Evolutionary conservation across 2,329 filamentous ascomycete genomes (phyloP), one percentile per base, ranked within the genome.

Genomic region (Alternaria tenuissima): DNA sequence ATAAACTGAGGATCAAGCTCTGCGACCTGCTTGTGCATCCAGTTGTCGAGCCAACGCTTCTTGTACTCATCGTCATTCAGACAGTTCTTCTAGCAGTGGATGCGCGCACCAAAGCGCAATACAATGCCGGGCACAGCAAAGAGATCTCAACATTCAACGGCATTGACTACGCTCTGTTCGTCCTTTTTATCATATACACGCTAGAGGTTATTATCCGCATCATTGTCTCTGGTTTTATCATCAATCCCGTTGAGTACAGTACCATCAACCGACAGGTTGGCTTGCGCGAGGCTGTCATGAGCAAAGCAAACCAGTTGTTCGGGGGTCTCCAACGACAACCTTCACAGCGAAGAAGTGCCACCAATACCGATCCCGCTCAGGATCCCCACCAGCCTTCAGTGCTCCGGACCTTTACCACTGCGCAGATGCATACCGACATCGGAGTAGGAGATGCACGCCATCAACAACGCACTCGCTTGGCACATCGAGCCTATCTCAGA

Each of bases 231-330:
- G 96, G 95, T 0, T 91, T 99, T 69, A 84, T 99, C 32, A 83
- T 96, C 66, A 99, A 99, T 74, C 91, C 95, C 2, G 83, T 88
- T 8, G 94, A 97, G 75, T 97, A 97, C 78, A 97, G 92, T 78
- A 96, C 93, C 5, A 91, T 96, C 63, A 91, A 96, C 77, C 87
- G 92, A 54, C 87, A 90, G 65, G 84, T 89, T 32, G 92, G 93
- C 11, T 80, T 97, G 8, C 88, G 87, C 53, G 88, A 89, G 65
- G 91, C 90, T 11, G 82, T 97, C 20, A 82, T 88, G 42, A 89
- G 92, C 62, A 94, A 94, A 78, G 91, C 92, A 61, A 88, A 88
- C 61, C 86, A 87, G 22, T 84, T 97, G 24, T 96, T 98, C 75
- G 64, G 64, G 6, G 88, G 91, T n/a, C 91, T 93, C 2, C 88